Percentiles rank a stretch among this genome's conserved stretches.
These are phyloP conservation scores for Boletus subparvulus DNA, from an alignment of 768 basidiomycete species.

Conservation along the genomic window DNA sequence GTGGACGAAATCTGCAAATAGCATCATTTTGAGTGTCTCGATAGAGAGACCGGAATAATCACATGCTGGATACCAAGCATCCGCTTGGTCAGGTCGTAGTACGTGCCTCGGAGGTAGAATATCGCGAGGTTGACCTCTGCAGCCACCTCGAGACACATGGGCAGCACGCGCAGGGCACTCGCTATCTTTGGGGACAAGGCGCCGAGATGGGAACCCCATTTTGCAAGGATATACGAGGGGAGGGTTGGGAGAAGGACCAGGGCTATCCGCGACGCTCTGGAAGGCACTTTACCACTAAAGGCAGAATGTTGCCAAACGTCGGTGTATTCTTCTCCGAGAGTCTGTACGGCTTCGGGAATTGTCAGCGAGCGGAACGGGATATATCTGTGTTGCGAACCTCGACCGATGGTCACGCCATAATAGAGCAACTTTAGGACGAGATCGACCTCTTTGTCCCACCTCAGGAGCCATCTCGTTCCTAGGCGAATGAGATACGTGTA, in stretches of 20 bases:
- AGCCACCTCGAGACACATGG: slow-evolving; percentile 52
- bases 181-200: slow-evolving; percentile 35
- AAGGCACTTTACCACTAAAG: slow-evolving; percentile 40
- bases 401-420: slow-evolving; percentile 70
- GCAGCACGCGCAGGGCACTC: slow-evolving; percentile 37
- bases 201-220: slow-evolving; percentile 43
- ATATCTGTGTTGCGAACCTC: slow-evolving; percentile 47
- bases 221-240: slow-evolving; percentile 60
- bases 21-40: slow-evolving; percentile 3
- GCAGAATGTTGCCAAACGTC: slow-evolving; percentile 74
- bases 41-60: slow-evolving; percentile 14
- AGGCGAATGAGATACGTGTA: slow-evolving; percentile 11
- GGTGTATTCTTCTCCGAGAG: slow-evolving; percentile 89
- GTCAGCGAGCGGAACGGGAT: slow-evolving; percentile 5
- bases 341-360: slow-evolving; percentile 60
- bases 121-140: slow-evolving; percentile 75
- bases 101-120: slow-evolving; percentile 80
- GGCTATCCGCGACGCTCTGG: slow-evolving; percentile 44
- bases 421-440: slow-evolving; percentile 66
- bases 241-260: slow-evolving; percentile 67
- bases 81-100: slow-evolving; percentile 71
- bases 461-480: slow-evolving; percentile 80
- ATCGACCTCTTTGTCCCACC: slow-evolving; percentile 82
- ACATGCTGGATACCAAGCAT: slow-evolving; percentile 71
- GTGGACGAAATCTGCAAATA: slow-evolving; percentile 64